Percentiles rank a stretch among this genome's conserved stretches.
phyloP scores from a whole-genome alignment of 1,284 basidiomycete genomes.

The Butyriboletus appendiculatus region DNA sequence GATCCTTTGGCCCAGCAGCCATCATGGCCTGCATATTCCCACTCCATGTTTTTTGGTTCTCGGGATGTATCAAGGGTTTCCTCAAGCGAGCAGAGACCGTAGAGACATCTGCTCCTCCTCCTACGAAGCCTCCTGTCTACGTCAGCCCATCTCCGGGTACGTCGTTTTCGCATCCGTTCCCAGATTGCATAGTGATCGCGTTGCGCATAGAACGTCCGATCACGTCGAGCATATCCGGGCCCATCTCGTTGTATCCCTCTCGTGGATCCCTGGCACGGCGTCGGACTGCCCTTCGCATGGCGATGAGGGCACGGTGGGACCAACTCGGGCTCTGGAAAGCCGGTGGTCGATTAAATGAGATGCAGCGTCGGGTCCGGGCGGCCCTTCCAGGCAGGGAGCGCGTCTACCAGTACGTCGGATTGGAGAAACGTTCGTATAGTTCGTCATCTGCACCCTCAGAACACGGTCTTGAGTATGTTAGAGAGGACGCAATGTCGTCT shows the following conservation, averaged over 20 bases:
- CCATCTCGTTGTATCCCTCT: slow-evolving; percentile 7
- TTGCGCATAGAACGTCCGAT: slow-evolving; percentile 13
- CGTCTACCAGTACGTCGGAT: slow-evolving; percentile 35
- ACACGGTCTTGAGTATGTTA: background rate
- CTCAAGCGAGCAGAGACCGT: slow-evolving; percentile 36
- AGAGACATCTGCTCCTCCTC: slow-evolving; percentile 2
- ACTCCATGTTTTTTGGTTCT: slow-evolving; percentile 57
- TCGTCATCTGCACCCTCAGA: background rate
- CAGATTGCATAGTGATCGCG: background rate
- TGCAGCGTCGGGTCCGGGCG: slow-evolving; percentile 32
- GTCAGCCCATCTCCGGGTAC: slow-evolving; percentile 6
- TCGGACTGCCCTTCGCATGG: slow-evolving; percentile 29
- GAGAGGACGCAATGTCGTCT: background rate
- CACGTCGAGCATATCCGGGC: slow-evolving; percentile 6
- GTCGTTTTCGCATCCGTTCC: background rate
- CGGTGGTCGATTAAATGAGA: slow-evolving; percentile 28
- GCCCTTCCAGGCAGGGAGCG: slow-evolving; percentile 30
- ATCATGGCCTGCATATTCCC: slow-evolving; percentile 47
- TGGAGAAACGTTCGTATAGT: slow-evolving; percentile 11
- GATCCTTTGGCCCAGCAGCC: slow-evolving; percentile 41
- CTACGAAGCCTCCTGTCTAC: slow-evolving; percentile 3
- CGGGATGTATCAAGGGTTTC: slow-evolving; percentile 52
- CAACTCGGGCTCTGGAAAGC: slow-evolving; percentile 30
- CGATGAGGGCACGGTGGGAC: slow-evolving; percentile 31
- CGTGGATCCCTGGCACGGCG: slow-evolving; percentile 29